Evolutionary conservation across 352 stramenopile species (phyloP).

Genomic region (Globisporangium mamillatum): DNA sequence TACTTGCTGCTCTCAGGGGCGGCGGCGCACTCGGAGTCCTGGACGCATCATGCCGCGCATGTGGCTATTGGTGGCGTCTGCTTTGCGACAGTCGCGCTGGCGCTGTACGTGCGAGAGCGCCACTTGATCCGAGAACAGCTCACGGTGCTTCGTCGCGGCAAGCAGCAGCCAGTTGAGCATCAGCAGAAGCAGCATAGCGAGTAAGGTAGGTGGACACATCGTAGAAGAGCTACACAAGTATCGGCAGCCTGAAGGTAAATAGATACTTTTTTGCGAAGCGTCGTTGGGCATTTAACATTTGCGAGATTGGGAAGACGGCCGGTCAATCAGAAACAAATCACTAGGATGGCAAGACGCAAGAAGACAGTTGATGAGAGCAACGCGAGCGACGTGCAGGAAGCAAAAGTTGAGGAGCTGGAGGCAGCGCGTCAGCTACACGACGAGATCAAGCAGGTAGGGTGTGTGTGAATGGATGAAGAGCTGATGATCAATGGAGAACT

Average conservation of each 20-base stretch:
- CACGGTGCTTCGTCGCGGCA: conserved; percentile 19
- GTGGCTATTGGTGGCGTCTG: conserved; percentile 44
- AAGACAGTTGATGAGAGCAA: background rate
- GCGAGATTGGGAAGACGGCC: background rate
- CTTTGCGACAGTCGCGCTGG: conserved; percentile 34
- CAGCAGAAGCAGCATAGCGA: conserved; percentile 20
- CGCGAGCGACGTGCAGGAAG: background rate
- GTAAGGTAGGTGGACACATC: conserved; percentile 6
- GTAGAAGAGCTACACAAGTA: no score
- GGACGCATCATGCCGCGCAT: conserved; percentile 39
- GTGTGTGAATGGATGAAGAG: background rate
- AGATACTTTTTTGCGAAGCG: conserved; percentile 6
- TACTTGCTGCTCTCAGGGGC: conserved; percentile 28
- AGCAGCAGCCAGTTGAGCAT: background rate
- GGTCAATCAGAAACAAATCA: background rate
- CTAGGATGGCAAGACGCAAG: background rate
- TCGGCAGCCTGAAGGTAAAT: background rate
- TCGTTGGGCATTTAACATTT: background rate
- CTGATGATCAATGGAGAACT: background rate
- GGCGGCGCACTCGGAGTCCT: conserved; percentile 19
- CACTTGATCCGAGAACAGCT: conserved; percentile 37
- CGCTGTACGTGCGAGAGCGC: conserved; percentile 51
- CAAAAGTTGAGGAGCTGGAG: background rate
- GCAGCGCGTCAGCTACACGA: conserved; percentile 16
- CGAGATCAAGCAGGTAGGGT: conserved; percentile 25